phyloP scores from a whole-genome alignment of 495 filamentous ascomycete species.

The Immersiella caudata region DNA sequence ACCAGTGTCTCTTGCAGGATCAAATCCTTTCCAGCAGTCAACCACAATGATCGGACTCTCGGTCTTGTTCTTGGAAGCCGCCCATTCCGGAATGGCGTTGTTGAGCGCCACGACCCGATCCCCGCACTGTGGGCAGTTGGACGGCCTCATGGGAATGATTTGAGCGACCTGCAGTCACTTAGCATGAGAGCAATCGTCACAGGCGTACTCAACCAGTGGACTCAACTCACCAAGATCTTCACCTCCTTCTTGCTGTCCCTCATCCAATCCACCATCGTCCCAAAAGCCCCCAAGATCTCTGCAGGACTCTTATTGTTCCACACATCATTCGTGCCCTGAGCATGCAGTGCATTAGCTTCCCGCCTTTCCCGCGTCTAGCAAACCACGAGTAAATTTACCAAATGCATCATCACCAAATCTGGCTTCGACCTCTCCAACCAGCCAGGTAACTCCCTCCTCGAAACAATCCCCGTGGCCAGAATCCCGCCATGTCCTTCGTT shows the following conservation, averaged over 20 bases:
- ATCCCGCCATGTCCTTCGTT: conserved; percentile 52
- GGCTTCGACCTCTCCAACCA: conserved; percentile 47
- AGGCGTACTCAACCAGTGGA: too few relatives aligned
- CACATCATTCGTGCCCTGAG: conserved; percentile 50
- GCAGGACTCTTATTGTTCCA: conserved; percentile 38
- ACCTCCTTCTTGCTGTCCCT: conserved; percentile 44
- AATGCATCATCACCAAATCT: conserved; percentile 51
- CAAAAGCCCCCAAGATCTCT: conserved; percentile 44
- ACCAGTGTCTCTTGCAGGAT: conserved; percentile 33
- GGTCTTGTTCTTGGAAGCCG: conserved; percentile 35
- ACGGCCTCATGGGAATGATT: conserved; percentile 49
- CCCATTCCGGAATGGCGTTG: conserved; percentile 46
- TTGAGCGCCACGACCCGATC: conserved; percentile 40
- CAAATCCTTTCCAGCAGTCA: conserved; percentile 49
- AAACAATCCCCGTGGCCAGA: conserved; percentile 46
- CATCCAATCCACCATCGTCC: conserved; percentile 45
- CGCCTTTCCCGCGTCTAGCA: background rate
- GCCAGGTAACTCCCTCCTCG: conserved; percentile 41
- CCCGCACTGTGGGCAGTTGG: conserved; percentile 36
- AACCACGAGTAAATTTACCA: conserved; percentile 15
- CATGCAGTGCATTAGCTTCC: background rate
- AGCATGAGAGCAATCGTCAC: background rate
- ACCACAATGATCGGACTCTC: conserved; percentile 47
- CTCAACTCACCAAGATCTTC: conserved; percentile 44
- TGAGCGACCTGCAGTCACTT: conserved; percentile 42